phyloP scores from a whole-genome alignment of 2,329 filamentous ascomycete species.

The Zasmidium angulare region DNA sequence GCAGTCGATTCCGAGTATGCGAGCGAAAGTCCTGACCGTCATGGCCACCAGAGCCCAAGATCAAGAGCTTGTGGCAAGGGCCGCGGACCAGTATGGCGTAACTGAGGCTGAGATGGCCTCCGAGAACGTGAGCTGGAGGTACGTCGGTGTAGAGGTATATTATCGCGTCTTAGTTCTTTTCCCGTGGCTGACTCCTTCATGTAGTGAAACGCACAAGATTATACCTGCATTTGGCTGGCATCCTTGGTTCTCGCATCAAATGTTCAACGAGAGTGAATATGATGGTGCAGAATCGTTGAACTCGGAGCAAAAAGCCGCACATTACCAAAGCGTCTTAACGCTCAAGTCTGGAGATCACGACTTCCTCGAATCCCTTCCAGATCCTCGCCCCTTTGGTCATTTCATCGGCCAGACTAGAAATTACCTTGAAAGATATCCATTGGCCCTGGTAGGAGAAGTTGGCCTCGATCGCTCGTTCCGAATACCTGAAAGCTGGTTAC shows the following conservation, averaged over 20 bases:
- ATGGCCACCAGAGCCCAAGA: constrained; percentile 78
- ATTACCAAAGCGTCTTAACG: constrained; percentile 67
- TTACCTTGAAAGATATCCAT: constrained; percentile 58
- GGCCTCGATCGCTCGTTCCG: constrained; percentile 77
- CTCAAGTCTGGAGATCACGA: constrained; percentile 53
- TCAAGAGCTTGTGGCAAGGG: constrained; percentile 67
- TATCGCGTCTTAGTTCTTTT: neutral
- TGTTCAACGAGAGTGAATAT: constrained; percentile 60
- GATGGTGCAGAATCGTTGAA: constrained; percentile 34
- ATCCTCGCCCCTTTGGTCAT: constrained; percentile 59
- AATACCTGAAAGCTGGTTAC: constrained; percentile 61
- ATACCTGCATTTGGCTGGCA: constrained; percentile 84
- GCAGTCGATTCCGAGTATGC: constrained; percentile 62
- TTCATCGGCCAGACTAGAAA: constrained; percentile 58
- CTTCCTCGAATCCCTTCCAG: constrained; percentile 57
- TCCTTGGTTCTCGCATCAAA: constrained; percentile 79
- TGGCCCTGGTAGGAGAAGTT: constrained; percentile 73
- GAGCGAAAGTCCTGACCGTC: constrained; percentile 64
- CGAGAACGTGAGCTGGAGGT: constrained; percentile 33
- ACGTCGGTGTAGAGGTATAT: constrained; percentile 25
- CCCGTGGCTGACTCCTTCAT: neutral
- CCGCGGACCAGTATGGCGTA: constrained; percentile 58
- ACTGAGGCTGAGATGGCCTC: constrained; percentile 21
- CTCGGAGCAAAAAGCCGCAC: constrained; percentile 50
- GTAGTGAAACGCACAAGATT: constrained; percentile 43